Conservation (phyloP, 169 alveolate species). For the Cyclospora cayetanensis region DNA sequence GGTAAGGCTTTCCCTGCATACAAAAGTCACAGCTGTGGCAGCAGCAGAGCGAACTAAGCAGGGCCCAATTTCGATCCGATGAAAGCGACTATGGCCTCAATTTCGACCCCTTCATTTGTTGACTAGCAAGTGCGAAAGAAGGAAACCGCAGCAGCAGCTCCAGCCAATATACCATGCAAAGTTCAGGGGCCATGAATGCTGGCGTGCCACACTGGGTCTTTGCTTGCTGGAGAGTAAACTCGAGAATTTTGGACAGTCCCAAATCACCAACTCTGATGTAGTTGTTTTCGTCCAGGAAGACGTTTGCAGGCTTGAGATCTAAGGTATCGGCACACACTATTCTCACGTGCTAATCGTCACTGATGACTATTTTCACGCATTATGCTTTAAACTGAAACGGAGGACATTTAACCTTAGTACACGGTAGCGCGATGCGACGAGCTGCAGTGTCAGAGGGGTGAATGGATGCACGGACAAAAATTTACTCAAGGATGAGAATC, state of each 20-base stretch:
- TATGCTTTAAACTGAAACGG: too few species aligned
- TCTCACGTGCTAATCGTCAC: too few species aligned
- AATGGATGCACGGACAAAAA: neutral
- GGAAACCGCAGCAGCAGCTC: too few species aligned
- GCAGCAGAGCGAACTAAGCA: too few species aligned
- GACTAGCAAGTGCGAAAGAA: too few species aligned
- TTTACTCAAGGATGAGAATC: too few species aligned
- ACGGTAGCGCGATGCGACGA: too few species aligned
- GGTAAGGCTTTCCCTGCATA: slow-evolving; percentile 94
- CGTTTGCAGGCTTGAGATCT: slow-evolving; percentile 91
- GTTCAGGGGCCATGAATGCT: slow-evolving; percentile 99
- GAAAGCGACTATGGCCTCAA: too few species aligned
- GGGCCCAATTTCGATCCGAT: too few species aligned
- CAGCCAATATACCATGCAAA: slow-evolving; percentile 82
- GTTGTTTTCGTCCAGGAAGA: slow-evolving; percentile 89
- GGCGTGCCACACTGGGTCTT: slow-evolving; percentile 99
- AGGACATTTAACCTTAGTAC: too few species aligned
- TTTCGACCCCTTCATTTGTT: neutral
- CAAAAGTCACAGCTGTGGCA: neutral
- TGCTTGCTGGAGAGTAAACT: slow-evolving; percentile 95
- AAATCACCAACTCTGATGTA: slow-evolving; percentile 93
- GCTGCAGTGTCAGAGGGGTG: neutral
- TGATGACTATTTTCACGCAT: too few species aligned
- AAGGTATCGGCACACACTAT: neutral
- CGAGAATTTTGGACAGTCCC: slow-evolving; percentile 95